Conservation (phyloP, 176 grass and related monocot species). For the Poa annua region DNA sequence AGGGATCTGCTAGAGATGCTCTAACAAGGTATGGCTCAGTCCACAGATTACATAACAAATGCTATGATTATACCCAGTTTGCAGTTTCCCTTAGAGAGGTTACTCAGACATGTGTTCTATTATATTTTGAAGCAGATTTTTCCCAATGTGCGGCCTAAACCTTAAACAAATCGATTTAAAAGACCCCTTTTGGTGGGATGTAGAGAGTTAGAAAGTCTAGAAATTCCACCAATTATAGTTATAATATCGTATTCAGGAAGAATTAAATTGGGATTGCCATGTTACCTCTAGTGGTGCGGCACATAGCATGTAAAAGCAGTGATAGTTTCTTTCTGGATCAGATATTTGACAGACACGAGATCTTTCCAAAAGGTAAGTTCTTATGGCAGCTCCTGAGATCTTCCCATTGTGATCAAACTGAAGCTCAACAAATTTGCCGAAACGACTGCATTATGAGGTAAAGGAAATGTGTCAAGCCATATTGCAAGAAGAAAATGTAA, state of each 20-base stretch:
- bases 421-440: slow-evolving; percentile 94
- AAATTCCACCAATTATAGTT: slow-evolving; percentile 11
- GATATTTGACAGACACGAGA: slow-evolving; percentile 97
- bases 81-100: slow-evolving; percentile 25
- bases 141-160: not conserved
- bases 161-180: slow-evolving; percentile 10
- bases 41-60: not conserved
- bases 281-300: slow-evolving; percentile 72
- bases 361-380: slow-evolving; percentile 87
- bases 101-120: slow-evolving; percentile 8
- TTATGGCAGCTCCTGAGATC: slow-evolving; percentile 92
- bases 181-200: not conserved
- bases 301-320: slow-evolving; percentile 96
- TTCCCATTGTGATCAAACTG: slow-evolving; percentile 78
- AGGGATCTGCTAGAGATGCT: no score
- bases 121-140: slow-evolving; percentile 4
- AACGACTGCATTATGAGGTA: slow-evolving; percentile 65
- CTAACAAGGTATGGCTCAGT: no score
- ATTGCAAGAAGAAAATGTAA: slow-evolving; percentile 33
- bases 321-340: slow-evolving; percentile 92
- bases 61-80: slow-evolving; percentile 3
- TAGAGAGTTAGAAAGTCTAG: slow-evolving; percentile 23
- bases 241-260: slow-evolving; percentile 25
- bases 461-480: slow-evolving; percentile 33
- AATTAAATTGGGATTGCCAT: not conserved